Evolutionary conservation across 2,329 filamentous ascomycete genomes (phyloP).

Genomic region (Acephala macrosclerotiorum): DNA sequence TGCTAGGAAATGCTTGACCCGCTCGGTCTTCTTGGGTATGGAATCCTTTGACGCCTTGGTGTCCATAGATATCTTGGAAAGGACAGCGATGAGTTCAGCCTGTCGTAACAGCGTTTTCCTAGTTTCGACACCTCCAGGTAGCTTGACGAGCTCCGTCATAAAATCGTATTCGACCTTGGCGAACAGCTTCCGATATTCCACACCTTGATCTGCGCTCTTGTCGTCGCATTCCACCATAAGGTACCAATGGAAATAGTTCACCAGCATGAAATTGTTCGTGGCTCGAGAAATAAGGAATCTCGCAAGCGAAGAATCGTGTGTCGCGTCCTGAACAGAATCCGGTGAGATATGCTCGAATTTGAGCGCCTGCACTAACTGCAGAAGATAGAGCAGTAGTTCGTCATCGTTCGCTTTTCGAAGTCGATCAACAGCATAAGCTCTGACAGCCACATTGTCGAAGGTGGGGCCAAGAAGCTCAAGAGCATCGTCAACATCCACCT

Average conservation of each 20-base stretch:
- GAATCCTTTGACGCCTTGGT: slow-evolving; percentile 78
- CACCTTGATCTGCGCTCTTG: slow-evolving; percentile 73
- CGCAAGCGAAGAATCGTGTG: slow-evolving; percentile 83
- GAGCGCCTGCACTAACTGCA: slow-evolving; percentile 94
- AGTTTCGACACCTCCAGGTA: slow-evolving; percentile 72
- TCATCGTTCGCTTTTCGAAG: slow-evolving; percentile 91
- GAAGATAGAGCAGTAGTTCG: slow-evolving; percentile 86
- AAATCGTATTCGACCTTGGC: slow-evolving; percentile 95
- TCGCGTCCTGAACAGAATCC: slow-evolving; percentile 65
- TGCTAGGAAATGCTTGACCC: slow-evolving; percentile 81
- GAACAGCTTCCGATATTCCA: slow-evolving; percentile 84
- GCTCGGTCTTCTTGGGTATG: slow-evolving; percentile 81
- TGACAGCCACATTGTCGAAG: slow-evolving; percentile 86
- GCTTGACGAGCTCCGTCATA: slow-evolving; percentile 83
- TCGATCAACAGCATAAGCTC: slow-evolving; percentile 92
- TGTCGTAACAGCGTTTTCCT: slow-evolving; percentile 83
- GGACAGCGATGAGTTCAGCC: slow-evolving; percentile 85
- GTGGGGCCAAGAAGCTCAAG: slow-evolving; percentile 91
- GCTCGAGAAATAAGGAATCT: slow-evolving; percentile 89
- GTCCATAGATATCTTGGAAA: slow-evolving; percentile 89
- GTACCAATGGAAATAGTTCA: slow-evolving; percentile 98
- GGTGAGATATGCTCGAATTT: slow-evolving; percentile 86
- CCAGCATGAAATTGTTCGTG: slow-evolving; percentile 85
- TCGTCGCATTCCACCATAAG: slow-evolving; percentile 95
- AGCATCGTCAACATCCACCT: slow-evolving; percentile 96